These are phyloP conservation scores for Capsaspora owczarzaki DNA, from an alignment of 78 protist species.

Conservation along the genomic window DNA sequence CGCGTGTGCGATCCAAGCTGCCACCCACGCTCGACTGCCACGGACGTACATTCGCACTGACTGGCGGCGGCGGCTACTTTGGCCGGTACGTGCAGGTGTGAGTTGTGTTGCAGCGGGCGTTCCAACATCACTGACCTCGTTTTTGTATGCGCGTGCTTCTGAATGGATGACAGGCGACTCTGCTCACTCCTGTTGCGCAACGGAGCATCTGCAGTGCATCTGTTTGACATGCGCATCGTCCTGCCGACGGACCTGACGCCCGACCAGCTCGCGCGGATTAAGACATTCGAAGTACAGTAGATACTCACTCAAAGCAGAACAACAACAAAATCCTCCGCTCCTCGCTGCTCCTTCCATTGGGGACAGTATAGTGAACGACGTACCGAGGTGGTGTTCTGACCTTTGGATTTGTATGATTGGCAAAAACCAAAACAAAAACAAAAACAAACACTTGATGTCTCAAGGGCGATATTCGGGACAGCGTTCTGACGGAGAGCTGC, in stretches of 20 bases:
- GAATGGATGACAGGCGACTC: not conserved
- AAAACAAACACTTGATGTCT: not conserved
- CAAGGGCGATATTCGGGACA: not conserved
- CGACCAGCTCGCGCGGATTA: not conserved
- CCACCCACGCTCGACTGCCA: too few species aligned
- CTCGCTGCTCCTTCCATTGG: not conserved
- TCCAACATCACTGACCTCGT: too few species aligned
- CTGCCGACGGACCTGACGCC: not conserved
- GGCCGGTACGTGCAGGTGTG: not conserved
- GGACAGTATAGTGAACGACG: not conserved
- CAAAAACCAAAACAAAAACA: too few species aligned
- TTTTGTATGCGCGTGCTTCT: too few species aligned
- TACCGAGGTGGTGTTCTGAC: not conserved
- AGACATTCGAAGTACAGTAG: not conserved
- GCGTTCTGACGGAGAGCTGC: not conserved
- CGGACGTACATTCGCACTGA: not conserved
- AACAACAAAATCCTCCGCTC: too few species aligned
- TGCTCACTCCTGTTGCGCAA: not conserved
- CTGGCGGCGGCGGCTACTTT: not conserved
- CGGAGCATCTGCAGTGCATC: not conserved
- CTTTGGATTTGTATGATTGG: not conserved
- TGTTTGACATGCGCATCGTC: slow-evolving; percentile 1
- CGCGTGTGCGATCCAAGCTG: too few species aligned
- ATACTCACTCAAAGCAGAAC: too few species aligned
- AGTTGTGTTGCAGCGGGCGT: too few species aligned